Percentiles rank a stretch among this genome's conserved stretches.
These are phyloP conservation scores for Cenchrus fungigraminus DNA, from an alignment of 176 grass and related monocot genomes.

Conservation along the genomic window DNA sequence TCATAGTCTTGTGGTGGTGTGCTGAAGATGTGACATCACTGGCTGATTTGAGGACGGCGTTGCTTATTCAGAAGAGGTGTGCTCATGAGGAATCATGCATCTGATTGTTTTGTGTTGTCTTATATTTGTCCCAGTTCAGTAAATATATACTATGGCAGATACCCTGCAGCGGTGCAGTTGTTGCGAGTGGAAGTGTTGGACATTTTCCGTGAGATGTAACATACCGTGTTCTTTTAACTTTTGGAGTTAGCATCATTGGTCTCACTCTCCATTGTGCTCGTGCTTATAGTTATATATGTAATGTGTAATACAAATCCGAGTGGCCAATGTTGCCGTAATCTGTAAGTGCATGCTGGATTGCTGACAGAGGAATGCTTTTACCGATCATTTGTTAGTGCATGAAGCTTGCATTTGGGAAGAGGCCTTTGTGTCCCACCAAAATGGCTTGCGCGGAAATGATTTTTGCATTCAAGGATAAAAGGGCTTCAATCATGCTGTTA, in stretches of 20 bases:
- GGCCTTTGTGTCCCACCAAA: too few relatives aligned
- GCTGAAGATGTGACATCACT: background rate
- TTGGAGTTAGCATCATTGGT: background rate
- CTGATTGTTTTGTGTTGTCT: slow-evolving; percentile 43
- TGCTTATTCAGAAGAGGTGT: slow-evolving; percentile 14
- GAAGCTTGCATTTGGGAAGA: too few relatives aligned
- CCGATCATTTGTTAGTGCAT: too few relatives aligned
- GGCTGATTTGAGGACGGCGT: slow-evolving; percentile 19
- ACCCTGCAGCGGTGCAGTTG: background rate
- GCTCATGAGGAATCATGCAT: background rate
- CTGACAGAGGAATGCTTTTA: background rate
- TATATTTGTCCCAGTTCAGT: slow-evolving; percentile 36
- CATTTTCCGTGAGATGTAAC: background rate
- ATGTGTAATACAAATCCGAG: background rate
- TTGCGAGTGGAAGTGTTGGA: background rate
- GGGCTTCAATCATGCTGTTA: too few relatives aligned
- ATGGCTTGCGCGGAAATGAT: too few relatives aligned
- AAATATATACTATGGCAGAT: slow-evolving; percentile 28
- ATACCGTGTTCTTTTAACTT: background rate
- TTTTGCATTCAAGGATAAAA: too few relatives aligned
- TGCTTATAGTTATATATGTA: background rate
- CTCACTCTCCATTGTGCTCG: background rate
- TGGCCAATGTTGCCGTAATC: background rate
- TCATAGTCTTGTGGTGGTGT: background rate
- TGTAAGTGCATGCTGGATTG: background rate